Evolutionary conservation across 2,329 filamentous ascomycete species (phyloP).

Genomic region (Aspergillus transmontanensis): DNA sequence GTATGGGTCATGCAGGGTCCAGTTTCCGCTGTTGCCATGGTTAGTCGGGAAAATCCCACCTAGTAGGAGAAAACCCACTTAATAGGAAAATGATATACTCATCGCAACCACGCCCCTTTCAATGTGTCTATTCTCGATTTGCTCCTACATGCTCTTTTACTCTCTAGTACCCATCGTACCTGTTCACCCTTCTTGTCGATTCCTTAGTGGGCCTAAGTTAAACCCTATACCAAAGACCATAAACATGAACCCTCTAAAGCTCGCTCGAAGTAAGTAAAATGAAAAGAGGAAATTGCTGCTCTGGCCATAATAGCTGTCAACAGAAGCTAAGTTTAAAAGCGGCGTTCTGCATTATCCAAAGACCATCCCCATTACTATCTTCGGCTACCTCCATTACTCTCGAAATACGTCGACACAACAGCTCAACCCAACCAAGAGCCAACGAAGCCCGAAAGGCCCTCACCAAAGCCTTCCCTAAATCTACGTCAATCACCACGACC

Average conservation of each 20-base stretch:
- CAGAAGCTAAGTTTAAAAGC: neutral
- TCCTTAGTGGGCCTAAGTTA: neutral
- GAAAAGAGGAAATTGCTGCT: neutral
- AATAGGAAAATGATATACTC: neutral
- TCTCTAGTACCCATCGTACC: accelerated
- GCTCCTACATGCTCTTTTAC: accelerated
- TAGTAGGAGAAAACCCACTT: neutral
- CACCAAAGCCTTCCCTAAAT: neutral
- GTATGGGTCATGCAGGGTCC: neutral
- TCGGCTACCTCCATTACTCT: neutral
- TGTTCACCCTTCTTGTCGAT: neutral
- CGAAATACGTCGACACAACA: neutral
- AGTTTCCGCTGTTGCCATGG: neutral
- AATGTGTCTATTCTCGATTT: neutral
- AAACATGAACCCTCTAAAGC: neutral
- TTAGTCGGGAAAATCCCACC: neutral
- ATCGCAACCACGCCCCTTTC: neutral
- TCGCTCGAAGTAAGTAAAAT: neutral
- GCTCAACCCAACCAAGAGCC: neutral
- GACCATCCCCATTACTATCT: neutral
- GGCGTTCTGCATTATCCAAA: neutral
- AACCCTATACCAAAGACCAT: neutral
- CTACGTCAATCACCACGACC: neutral
- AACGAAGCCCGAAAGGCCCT: neutral
- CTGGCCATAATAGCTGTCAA: accelerated